These are phyloP conservation scores for Fusarium sp. DNA, from an alignment of 2,329 filamentous ascomycete species.

Conservation along the genomic window DNA sequence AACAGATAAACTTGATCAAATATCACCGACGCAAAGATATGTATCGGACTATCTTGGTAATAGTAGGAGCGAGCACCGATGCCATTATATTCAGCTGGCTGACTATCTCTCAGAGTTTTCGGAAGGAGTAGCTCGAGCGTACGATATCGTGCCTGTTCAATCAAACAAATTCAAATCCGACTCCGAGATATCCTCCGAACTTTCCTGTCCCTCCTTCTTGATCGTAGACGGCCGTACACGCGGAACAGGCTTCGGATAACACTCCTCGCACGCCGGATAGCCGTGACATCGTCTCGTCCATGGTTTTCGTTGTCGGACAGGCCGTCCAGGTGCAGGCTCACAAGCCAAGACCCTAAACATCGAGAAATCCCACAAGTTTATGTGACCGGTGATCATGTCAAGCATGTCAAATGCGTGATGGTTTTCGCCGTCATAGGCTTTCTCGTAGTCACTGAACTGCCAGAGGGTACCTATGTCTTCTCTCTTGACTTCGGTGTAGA, in stretches of 20 bases:
- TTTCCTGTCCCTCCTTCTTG: background rate
- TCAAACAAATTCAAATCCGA: constrained; percentile 6
- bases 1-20: background rate
- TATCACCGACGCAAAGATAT: background rate
- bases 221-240: background rate
- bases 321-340: background rate
- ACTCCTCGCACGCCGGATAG: background rate
- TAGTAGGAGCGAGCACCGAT: background rate
- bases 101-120: background rate
- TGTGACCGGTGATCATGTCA: too few relatives aligned
- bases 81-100: background rate
- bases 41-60: background rate
- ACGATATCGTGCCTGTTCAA: background rate
- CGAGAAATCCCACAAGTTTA: too few relatives aligned
- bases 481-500: constrained; percentile 11
- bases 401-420: background rate
- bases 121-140: background rate
- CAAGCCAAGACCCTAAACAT: constrained; percentile 1
- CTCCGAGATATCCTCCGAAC: background rate
- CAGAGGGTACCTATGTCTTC: constrained; percentile 7
- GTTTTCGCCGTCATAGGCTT: background rate
- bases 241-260: background rate
- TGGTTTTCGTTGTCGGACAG: background rate
- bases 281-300: background rate
- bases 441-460: background rate